Evolutionary conservation across 768 basidiomycete genomes (phyloP).

Genomic region (Strobilomyces echinocephalus): DNA sequence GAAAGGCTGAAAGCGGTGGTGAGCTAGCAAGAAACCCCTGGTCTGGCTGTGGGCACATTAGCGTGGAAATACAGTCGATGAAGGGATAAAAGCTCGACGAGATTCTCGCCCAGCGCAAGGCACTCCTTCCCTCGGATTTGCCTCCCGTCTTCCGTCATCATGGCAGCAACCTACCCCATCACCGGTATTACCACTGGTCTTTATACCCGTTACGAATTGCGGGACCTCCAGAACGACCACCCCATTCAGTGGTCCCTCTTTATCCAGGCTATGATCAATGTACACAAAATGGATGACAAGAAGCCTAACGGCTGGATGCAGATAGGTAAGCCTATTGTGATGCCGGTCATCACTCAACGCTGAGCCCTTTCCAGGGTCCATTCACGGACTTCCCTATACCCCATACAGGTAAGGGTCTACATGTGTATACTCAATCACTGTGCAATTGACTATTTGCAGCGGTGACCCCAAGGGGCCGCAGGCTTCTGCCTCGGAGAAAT

Average conservation of each 20-base stretch:
- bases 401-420: constrained; percentile 6
- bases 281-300: constrained; percentile 2
- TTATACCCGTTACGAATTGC: constrained; percentile 15
- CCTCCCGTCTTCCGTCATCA: not conserved
- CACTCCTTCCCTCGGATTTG: not conserved
- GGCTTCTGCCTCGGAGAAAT: not conserved
- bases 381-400: constrained; percentile 16
- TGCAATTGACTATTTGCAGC: constrained; percentile 1
- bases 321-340: constrained; percentile 4
- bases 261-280: constrained; percentile 8
- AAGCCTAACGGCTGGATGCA: constrained; percentile 22
- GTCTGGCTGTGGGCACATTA: not conserved
- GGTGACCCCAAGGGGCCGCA: constrained; percentile 16
- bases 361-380: constrained; percentile 1
- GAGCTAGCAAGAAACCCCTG: not conserved
- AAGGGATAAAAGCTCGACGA: constrained; percentile 2
- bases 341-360: not conserved
- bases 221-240: constrained; percentile 8
- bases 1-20: not conserved
- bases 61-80: not conserved
- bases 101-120: not conserved
- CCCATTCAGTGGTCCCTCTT: constrained; percentile 17
- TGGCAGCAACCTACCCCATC: constrained; percentile 13
- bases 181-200: constrained; percentile 1
- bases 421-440: no score